Evolutionary conservation across 208 protist genomes (phyloP).

Genomic region (Herpetomonas samuelpessoai): DNA sequence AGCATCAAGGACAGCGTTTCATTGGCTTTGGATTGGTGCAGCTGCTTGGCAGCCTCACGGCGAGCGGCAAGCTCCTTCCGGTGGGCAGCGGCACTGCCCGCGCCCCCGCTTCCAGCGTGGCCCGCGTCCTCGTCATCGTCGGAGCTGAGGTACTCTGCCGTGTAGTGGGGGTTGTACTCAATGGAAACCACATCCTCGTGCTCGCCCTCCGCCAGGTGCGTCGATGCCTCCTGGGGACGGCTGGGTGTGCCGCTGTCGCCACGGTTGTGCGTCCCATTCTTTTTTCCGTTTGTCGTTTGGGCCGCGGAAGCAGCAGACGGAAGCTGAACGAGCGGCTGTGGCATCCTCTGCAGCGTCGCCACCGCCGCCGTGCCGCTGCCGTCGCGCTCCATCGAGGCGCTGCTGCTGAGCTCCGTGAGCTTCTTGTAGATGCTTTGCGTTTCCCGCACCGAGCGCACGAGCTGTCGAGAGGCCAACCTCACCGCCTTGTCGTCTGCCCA

Average conservation of each 20-base stretch:
- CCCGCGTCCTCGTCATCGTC: constrained; percentile 46
- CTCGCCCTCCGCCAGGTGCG: background rate
- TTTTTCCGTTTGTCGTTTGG: no score
- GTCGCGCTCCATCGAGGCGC: constrained; percentile 3
- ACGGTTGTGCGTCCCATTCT: background rate
- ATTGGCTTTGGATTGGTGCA: constrained; percentile 65
- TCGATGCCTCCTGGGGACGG: background rate
- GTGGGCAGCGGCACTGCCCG: background rate
- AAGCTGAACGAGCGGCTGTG: constrained; percentile 15
- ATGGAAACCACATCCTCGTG: constrained; percentile 13
- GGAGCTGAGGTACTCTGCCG: constrained; percentile 64
- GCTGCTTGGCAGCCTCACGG: constrained; percentile 16
- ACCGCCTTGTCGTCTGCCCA: constrained; percentile 41
- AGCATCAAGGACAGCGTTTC: constrained; percentile 86
- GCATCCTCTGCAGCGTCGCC: background rate
- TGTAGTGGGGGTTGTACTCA: constrained; percentile 68
- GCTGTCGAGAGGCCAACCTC: constrained; percentile 16
- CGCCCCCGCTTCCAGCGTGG: background rate
- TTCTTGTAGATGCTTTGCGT: background rate
- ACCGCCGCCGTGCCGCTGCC: background rate
- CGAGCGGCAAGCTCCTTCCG: constrained; percentile 22
- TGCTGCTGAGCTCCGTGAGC: constrained; percentile 1
- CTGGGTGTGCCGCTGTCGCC: background rate
- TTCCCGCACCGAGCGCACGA: constrained; percentile 13
- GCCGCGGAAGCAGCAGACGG: background rate